Conservation (phyloP, 345 rosid genomes). For the Bruguiera gymnorhiza region DNA sequence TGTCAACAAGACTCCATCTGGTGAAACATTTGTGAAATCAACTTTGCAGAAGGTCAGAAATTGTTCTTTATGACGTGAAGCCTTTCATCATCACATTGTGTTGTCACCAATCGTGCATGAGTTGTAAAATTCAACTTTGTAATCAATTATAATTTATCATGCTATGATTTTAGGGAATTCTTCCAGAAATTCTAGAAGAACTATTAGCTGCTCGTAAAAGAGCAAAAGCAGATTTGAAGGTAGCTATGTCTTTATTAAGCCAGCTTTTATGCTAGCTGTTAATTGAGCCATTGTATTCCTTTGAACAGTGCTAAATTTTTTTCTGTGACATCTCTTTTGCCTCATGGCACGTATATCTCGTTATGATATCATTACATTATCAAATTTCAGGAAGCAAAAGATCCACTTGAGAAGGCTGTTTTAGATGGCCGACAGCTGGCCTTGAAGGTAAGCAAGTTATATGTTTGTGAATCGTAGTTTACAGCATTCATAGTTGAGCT, state of each 20-base stretch:
- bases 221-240: conserved; percentile 97
- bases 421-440: conserved; percentile 96
- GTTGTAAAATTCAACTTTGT: neutral
- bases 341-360: conserved; percentile 1
- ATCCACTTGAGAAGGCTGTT: conserved; percentile 95
- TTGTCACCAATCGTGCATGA: neutral
- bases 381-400: conserved; percentile 76
- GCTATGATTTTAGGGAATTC: conserved; percentile 67
- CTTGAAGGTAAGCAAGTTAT: conserved; percentile 54
- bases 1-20: conserved; percentile 84
- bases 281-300: neutral
- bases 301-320: neutral
- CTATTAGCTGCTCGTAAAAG: conserved; percentile 84
- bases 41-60: conserved; percentile 67
- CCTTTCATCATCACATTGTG: neutral
- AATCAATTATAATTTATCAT: conserved; percentile 11
- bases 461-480: neutral
- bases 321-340: neutral
- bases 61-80: neutral
- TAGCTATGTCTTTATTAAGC: conserved; percentile 22
- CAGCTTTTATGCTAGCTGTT: conserved; percentile 11
- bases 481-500: neutral
- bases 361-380: conserved; percentile 1
- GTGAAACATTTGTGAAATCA: conserved; percentile 90
- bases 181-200: conserved; percentile 99